Base-by-base conservation (phyloP, 2,329 filamentous ascomycete genomes). In the Nannizziopsis barbatae region DNA sequence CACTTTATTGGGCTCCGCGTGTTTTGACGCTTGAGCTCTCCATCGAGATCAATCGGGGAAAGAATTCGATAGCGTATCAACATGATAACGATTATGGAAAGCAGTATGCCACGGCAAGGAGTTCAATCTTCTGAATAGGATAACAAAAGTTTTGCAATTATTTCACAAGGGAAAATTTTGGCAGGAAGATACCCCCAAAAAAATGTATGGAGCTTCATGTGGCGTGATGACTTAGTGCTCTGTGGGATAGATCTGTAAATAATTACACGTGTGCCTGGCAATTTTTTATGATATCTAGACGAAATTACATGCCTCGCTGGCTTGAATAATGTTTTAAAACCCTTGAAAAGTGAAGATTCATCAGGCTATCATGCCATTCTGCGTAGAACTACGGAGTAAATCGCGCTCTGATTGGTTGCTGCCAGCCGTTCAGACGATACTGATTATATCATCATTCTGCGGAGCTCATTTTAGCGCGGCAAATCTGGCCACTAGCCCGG, bases 11-110 rank as follows among this genome's bases (percentile, higher is more conserved):
- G 57, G 53, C 30, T 38, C 38, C 15, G 47, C 41, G 52, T 44
- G 58, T 48, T 49, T 57, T 47, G 57, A 58, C 56, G 58, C 64
- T 68, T 63, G 65, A 68, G 62, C 61, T 66, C 62, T 64, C 60
- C 52, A 46, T 48, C 11, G n/a, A 20, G 14, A 11, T 30, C 5
- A 14, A 7, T 8, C 4, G 18, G 40, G 20, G 35, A 42, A 36
- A 17, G 18, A 17, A 5, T 27, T 7, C 9, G 12, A 47, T 47
- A 39, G 4, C 38, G 5, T 15, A n/a, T 12, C 20, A 15, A 36
- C 17, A 18, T 27, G n/a, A 32, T 14, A 41, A 42, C 20, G 30
- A 27, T 30, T 11, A 47, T 41, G 11, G 22, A 36, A 22, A 36
- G 36, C 3, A 47, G 22, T 27, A 32, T 3, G 33, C 7, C 35